These are phyloP conservation scores for Calonectria naviculata DNA, from an alignment of 2,329 filamentous ascomycete genomes.

Conservation along the genomic window DNA sequence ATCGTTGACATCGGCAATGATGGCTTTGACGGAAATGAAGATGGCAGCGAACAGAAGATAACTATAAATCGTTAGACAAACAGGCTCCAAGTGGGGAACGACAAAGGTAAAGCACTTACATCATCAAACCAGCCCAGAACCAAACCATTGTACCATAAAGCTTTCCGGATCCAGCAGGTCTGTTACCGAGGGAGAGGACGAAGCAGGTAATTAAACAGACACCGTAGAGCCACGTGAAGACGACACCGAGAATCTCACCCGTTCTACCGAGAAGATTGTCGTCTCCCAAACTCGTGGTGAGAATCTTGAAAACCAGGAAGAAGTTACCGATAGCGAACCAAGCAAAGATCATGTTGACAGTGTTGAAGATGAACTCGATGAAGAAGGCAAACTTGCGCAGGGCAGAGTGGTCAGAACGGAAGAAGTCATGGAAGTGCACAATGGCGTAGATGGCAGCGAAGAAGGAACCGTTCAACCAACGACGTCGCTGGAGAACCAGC, in stretches of 20 bases:
- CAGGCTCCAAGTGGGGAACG: neutral
- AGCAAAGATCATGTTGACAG: slow-evolving; percentile 96
- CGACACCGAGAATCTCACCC: slow-evolving; percentile 84
- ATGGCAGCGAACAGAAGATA: slow-evolving; percentile 96
- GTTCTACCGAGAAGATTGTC: slow-evolving; percentile 76
- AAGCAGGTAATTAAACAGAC: slow-evolving; percentile 94
- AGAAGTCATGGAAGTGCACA: slow-evolving; percentile 95
- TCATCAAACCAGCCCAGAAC: slow-evolving; percentile 97
- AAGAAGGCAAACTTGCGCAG: slow-evolving; percentile 90
- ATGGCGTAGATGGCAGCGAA: slow-evolving; percentile 97
- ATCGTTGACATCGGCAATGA: slow-evolving; percentile 75
- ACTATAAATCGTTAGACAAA: slow-evolving; percentile 52
- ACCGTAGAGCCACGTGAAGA: slow-evolving; percentile 97
- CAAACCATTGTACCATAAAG: slow-evolving; percentile 98
- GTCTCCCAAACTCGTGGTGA: slow-evolving; percentile 86
- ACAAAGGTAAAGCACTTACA: slow-evolving; percentile 62
- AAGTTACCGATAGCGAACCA: slow-evolving; percentile 99
- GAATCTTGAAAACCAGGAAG: slow-evolving; percentile 97
- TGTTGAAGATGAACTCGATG: slow-evolving; percentile 94
- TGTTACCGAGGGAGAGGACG: slow-evolving; percentile 92
- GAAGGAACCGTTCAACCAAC: slow-evolving; percentile 98
- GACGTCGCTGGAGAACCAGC: slow-evolving; percentile 92
- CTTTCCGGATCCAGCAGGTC: slow-evolving; percentile 91
- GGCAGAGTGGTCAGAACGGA: slow-evolving; percentile 90
- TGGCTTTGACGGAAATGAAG: slow-evolving; percentile 90